Evolutionary conservation across 805 yeast genomes (phyloP).

Genomic region (Kluyveromyces lactis): DNA sequence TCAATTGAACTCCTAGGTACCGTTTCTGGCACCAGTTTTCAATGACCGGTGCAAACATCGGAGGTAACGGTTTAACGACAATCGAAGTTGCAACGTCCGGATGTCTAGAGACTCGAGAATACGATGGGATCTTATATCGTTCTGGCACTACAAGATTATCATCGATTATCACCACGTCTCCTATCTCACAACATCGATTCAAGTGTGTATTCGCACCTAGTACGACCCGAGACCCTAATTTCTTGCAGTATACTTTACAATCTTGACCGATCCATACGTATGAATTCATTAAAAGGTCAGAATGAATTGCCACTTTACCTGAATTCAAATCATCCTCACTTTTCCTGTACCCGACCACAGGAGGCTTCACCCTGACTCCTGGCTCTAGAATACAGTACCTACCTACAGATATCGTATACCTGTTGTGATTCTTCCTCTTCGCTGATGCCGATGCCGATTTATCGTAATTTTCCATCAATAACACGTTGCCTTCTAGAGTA

Average conservation of each 20-base stretch:
- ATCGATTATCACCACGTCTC: constrained; percentile 9
- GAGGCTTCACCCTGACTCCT: constrained; percentile 5
- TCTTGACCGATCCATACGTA: constrained; percentile 3
- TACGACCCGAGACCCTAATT: constrained; percentile 7
- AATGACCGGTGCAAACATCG: constrained; percentile 5
- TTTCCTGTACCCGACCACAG: constrained; percentile 4
- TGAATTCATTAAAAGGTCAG: constrained; percentile 6
- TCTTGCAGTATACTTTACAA: constrained; percentile 3
- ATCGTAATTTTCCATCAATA: constrained; percentile 2
- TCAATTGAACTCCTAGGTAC: constrained; percentile 4
- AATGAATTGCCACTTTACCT: constrained; percentile 1
- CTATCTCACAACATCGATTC: constrained; percentile 7
- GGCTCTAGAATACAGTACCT: constrained; percentile 5
- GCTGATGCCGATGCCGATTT: not conserved
- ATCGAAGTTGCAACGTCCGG: constrained; percentile 1
- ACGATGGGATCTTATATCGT: constrained; percentile 8
- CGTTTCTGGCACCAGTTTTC: constrained; percentile 7
- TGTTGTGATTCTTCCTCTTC: not conserved
- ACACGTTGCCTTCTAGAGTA: constrained; percentile 30
- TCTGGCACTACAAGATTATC: constrained; percentile 6
- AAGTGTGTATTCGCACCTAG: constrained; percentile 5
- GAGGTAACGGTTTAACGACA: constrained; percentile 1
- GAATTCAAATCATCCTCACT: not conserved
- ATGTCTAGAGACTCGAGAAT: constrained; percentile 6
- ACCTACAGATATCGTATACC: constrained; percentile 7